Evolutionary conservation across 139 green algal species (phyloP).

Genomic region (Volvox africanus): DNA sequence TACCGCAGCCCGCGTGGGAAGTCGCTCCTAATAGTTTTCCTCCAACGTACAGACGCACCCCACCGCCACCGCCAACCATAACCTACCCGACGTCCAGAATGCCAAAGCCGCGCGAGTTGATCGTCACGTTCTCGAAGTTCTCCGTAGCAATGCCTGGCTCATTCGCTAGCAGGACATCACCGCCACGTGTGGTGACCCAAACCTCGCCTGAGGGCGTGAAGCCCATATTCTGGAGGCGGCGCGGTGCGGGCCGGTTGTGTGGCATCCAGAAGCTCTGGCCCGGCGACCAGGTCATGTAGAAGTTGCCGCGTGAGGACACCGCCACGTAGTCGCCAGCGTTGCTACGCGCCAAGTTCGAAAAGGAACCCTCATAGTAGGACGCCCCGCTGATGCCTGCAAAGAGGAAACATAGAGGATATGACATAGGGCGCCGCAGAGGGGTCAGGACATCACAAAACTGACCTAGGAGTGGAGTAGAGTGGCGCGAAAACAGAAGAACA

Average conservation of each 20-base stretch:
- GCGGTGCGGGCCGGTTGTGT: slow-evolving; percentile 92
- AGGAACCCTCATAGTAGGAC: slow-evolving; percentile 98
- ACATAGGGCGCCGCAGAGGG: too few species aligned
- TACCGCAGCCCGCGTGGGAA: neutral
- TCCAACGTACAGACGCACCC: too few species aligned
- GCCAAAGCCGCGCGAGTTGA: slow-evolving; percentile 95
- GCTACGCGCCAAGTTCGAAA: slow-evolving; percentile 91
- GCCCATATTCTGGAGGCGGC: slow-evolving; percentile 97
- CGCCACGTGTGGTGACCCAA: slow-evolving; percentile 94
- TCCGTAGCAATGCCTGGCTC: slow-evolving; percentile 69
- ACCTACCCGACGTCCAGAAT: slow-evolving; percentile 93
- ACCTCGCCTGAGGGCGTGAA: slow-evolving; percentile 79
- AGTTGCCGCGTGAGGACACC: slow-evolving; percentile 97
- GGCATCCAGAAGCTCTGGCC: slow-evolving; percentile 94
- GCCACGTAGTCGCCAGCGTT: slow-evolving; percentile 92
- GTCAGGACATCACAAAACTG: too few species aligned
- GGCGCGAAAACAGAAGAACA: too few species aligned
- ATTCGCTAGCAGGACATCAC: slow-evolving; percentile 82
- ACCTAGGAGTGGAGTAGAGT: too few species aligned
- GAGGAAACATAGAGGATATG: neutral
- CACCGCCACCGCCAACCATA: neutral
- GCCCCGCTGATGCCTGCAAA: slow-evolving; percentile 94
- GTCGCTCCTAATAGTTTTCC: neutral
- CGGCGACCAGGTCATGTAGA: slow-evolving; percentile 98
- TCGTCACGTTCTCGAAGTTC: slow-evolving; percentile 81